A percentile compares a stretch with the other conserved stretches of the same genome.
phyloP scores from a whole-genome alignment of 306 rosid genomes.

The Psophocarpus tetragonolobus region DNA sequence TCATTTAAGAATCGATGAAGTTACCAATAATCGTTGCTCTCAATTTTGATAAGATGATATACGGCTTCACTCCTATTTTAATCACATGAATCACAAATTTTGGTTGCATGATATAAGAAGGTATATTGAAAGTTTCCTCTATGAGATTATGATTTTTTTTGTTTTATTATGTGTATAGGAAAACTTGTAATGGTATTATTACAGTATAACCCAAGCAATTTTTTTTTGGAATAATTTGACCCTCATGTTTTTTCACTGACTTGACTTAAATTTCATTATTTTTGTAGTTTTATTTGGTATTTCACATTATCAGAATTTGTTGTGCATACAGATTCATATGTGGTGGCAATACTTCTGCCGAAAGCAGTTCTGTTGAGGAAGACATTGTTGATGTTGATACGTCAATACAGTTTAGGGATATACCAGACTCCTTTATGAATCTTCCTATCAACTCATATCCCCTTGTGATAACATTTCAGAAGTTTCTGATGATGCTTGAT shows the following conservation, averaged over 20 bases:
- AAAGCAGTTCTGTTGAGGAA: conserved; percentile 36
- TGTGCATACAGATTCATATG: conserved; percentile 45
- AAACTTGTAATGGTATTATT: background rate
- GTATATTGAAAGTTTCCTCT: background rate
- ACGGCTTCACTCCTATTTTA: background rate
- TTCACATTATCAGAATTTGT: background rate
- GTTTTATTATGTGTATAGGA: background rate
- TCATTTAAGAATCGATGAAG: background rate
- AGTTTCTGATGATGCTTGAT: conserved; percentile 85
- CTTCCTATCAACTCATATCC: conserved; percentile 58
- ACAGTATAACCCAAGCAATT: background rate
- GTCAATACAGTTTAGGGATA: conserved; percentile 46
- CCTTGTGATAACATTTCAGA: conserved; percentile 77
- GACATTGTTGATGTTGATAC: conserved; percentile 59
- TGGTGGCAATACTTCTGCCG: conserved; percentile 29
- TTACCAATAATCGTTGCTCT: background rate
- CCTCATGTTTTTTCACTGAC: background rate
- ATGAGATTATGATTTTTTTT: background rate
- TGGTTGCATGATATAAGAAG: background rate
- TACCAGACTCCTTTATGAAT: conserved; percentile 60
- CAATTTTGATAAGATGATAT: background rate
- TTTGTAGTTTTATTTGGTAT: background rate
- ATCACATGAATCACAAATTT: background rate
- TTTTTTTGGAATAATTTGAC: background rate
- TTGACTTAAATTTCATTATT: background rate